phyloP scores from a whole-genome alignment of 1,284 basidiomycete genomes.

The Microbotryum violaceum region DNA sequence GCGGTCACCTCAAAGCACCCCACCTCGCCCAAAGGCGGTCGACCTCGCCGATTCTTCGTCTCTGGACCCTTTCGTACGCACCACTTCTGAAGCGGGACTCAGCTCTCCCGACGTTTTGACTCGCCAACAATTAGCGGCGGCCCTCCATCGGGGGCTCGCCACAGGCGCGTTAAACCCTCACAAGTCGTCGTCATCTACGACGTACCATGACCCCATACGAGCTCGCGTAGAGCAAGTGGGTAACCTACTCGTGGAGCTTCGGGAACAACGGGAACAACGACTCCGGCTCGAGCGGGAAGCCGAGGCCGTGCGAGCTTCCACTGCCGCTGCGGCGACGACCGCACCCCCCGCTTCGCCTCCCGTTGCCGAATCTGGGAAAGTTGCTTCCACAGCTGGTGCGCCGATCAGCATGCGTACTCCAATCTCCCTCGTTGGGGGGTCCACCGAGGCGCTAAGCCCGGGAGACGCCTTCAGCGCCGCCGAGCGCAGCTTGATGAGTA shows the following conservation, averaged over 20 bases:
- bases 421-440: slow-evolving; percentile 21
- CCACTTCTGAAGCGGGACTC: not conserved
- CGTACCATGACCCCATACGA: not conserved
- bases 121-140: not conserved
- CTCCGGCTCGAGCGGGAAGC: slow-evolving; percentile 3
- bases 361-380: not conserved
- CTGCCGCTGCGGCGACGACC: not conserved
- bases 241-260: not conserved
- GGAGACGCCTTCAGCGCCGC: slow-evolving; percentile 14
- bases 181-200: not conserved
- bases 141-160: not conserved
- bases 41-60: not conserved
- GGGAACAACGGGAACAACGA: not conserved
- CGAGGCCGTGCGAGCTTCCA: slow-evolving; percentile 2
- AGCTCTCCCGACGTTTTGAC: not conserved
- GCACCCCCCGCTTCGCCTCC: not conserved
- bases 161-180: not conserved
- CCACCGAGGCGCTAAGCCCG: slow-evolving; percentile 27
- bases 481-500: not conserved
- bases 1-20: slow-evolving; percentile 3
- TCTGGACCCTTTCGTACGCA: not conserved
- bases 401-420: slow-evolving; percentile 32
- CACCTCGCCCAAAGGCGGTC: not conserved
- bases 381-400: slow-evolving; percentile 2
- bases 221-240: too few species aligned